Evolutionary conservation across 2,329 filamentous ascomycete genomes (phyloP), one percentile per base, ranked within the genome.

Genomic region (Ophiostoma perfectum): DNA sequence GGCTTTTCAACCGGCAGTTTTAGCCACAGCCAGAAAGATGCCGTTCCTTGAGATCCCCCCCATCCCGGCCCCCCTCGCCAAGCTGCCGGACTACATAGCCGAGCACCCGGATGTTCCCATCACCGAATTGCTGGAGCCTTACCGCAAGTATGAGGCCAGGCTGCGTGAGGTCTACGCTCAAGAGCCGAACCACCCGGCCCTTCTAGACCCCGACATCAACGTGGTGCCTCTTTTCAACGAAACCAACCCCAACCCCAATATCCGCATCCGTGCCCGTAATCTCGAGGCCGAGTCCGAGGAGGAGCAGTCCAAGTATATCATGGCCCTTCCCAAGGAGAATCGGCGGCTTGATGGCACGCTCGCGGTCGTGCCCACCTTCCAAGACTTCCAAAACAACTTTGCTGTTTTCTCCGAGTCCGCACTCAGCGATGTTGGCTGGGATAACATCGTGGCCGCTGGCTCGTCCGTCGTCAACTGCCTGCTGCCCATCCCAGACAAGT

Each of bases 381-480:
- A 85, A 64, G 88, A 91, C 42, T 96, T 95, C 73, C 87, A 88
- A 75, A 84, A 41, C 49, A 71, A 73, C 77, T 94, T 96, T 78
- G 85, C 85, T 69, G 76, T 96, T 69, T 96, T 96, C 75, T 92
- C 89, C 1, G 92, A 96, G 77, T 90, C 86, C 1, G 88, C 90
- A 0, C 80, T 96, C 41, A 82, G 82, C 42, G 91, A 94, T 65
- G 76, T 96, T 72, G 86, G 94, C 75, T 96, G 92, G 92, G 86
- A 78, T 74, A 95, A 95, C 75, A 86, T 96, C 16, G 88, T 95
- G 16, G 92, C 86, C 42, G 90, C 91, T 55, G 92, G 92, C 11
- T 93, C 90, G 65, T 88, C 91, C 1, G 92, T 94, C 0, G 87
- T 92, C 66, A 96, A 93, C 67, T 89, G 89, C 65, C 81, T 96